Evolutionary conservation across 441 rosid species (phyloP), one percentile per base, ranked within the genome.

Genomic region (Corymbia citriodora): DNA sequence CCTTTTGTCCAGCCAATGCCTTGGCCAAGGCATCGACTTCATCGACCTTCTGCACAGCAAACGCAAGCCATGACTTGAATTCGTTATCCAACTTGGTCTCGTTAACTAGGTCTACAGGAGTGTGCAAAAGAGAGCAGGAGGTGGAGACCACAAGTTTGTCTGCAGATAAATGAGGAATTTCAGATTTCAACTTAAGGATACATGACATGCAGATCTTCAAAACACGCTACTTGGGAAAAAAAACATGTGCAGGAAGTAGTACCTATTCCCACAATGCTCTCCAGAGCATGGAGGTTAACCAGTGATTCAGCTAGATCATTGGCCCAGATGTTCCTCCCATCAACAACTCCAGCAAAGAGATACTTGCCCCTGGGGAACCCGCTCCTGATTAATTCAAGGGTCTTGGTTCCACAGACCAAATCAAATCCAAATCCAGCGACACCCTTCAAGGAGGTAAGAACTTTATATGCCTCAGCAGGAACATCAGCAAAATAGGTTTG

Each of bases 201-300:
- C 0, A 63, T 63, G 9, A 29, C 8, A 63, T 0, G 0, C 70
- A 29, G 70, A n/a, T 61, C 55, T 10, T 31, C 6, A 25, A 53
- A 8, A 31, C 29, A 57, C 25, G 4, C 48, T 19, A 55, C 23
- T 29, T 63, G 68, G 9, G 33, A 33, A 33, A 17, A 49, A 50
- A 27, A 25, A 16, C 10, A 52, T 17, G 50, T 10, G 81, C 61
- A 1, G 48, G n/a, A 87, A 54, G 25, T 55, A 57, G 0, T 1
- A 57, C 63, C 63, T 57, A 0, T 7, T 23, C 63, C 63, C 29
- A 57, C 63, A 0, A 57, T 57, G 63, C 0, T 57, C 63, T 57
- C 29, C 13, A 57, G 29, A 0, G 13, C 63, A 57, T 0, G 6
- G 29, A 57, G 63, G 0, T 1, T 23, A 0, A 6, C 1, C 1